Evolutionary conservation across 2,329 filamentous ascomycete genomes (phyloP).

Genomic region (Ceratocystis variospora): DNA sequence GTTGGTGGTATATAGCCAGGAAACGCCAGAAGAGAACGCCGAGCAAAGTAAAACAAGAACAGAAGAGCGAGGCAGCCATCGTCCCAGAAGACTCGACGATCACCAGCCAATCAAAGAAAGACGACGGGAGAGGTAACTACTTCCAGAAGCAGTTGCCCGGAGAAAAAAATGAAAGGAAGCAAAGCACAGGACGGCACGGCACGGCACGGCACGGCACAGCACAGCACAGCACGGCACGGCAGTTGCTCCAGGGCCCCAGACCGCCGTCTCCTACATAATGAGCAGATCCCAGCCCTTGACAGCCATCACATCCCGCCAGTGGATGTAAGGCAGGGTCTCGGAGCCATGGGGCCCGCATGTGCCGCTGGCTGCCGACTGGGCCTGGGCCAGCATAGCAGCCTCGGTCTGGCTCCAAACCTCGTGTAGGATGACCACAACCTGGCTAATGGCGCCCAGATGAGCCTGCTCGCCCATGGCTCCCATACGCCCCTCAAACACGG

Average conservation of each 20-base stretch:
- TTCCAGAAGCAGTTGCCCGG: neutral
- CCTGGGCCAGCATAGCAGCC: slow-evolving; percentile 30
- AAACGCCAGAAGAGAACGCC: slow-evolving; percentile 14
- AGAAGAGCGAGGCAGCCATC: neutral
- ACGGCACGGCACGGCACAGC: neutral
- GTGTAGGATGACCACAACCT: slow-evolving; percentile 61
- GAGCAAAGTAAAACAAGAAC: slow-evolving; percentile 11
- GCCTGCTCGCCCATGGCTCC: slow-evolving; percentile 62
- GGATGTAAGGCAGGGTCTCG: slow-evolving; percentile 50
- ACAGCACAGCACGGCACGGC: neutral
- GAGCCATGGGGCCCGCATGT: slow-evolving; percentile 25
- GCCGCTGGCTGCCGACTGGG: slow-evolving; percentile 26
- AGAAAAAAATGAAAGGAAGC: slow-evolving; percentile 20
- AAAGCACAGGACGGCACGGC: neutral
- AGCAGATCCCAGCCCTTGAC: slow-evolving; percentile 86
- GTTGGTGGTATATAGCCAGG: slow-evolving; percentile 8
- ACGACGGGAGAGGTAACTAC: neutral
- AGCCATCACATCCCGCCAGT: slow-evolving; percentile 91
- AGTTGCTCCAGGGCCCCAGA: slow-evolving; percentile 16
- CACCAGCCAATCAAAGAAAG: neutral
- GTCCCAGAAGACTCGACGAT: neutral
- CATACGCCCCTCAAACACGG: slow-evolving; percentile 62
- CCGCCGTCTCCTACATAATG: slow-evolving; percentile 49
- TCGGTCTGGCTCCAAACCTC: slow-evolving; percentile 78
- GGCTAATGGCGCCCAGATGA: slow-evolving; percentile 71